These are phyloP conservation scores for Fusarium tjaetaba DNA, from an alignment of 2,329 filamentous ascomycete genomes.

Conservation along the genomic window DNA sequence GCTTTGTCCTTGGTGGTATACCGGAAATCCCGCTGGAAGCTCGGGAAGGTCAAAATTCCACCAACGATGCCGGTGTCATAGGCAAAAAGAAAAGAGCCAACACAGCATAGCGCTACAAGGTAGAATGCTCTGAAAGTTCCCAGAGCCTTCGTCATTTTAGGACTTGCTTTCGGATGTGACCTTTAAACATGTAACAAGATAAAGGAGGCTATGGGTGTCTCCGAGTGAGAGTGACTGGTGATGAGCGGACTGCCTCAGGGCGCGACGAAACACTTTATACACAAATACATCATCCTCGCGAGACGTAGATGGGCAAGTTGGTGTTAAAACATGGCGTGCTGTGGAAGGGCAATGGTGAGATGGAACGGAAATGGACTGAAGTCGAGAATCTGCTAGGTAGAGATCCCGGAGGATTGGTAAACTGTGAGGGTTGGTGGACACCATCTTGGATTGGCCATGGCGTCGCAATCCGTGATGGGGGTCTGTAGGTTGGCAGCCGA, in stretches of 20 bases:
- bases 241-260: background rate
- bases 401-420: background rate
- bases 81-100: background rate
- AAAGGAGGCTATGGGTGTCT: background rate
- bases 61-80: background rate
- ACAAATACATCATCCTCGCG: background rate
- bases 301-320: background rate
- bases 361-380: background rate
- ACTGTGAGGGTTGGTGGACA: background rate
- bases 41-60: background rate
- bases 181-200: background rate
- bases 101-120: background rate
- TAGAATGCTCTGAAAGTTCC: background rate
- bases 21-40: background rate
- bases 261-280: background rate
- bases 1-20: background rate
- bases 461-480: background rate
- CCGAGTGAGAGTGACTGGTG: background rate
- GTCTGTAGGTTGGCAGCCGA: background rate
- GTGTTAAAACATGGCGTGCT: background rate
- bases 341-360: background rate
- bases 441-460: background rate
- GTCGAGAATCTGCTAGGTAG: background rate
- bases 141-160: background rate
- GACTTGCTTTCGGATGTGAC: background rate